phyloP scores from a whole-genome alignment of 2,329 filamentous ascomycete genomes.

The Trichophyton simii region DNA sequence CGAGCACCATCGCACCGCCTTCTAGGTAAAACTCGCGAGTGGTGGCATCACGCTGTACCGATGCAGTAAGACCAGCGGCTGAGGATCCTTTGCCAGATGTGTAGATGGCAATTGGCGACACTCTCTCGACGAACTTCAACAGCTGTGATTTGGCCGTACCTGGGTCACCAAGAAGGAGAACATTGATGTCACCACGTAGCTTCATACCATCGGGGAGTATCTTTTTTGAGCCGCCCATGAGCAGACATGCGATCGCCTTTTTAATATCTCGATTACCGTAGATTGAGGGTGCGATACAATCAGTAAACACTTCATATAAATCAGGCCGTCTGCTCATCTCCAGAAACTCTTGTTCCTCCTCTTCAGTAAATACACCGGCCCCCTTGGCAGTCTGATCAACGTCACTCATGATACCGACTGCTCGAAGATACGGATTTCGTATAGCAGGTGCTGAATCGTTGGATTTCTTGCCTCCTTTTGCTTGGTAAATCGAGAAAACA shows the following conservation, averaged over 20 bases:
- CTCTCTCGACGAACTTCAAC: constrained; percentile 94
- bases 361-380: constrained; percentile 71
- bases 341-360: constrained; percentile 91
- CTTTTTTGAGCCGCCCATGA: constrained; percentile 94
- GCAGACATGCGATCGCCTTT: constrained; percentile 85
- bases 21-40: constrained; percentile 96
- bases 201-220: constrained; percentile 97
- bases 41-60: constrained; percentile 81
- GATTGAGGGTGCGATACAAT: constrained; percentile 92
- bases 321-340: constrained; percentile 84
- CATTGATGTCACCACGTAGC: constrained; percentile 93
- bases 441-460: constrained; percentile 79
- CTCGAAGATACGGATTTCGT: constrained; percentile 83
- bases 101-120: constrained; percentile 92
- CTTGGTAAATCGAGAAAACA: constrained; percentile 95
- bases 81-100: constrained; percentile 97
- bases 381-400: constrained; percentile 82
- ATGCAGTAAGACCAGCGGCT: constrained; percentile 91
- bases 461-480: constrained; percentile 69
- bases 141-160: constrained; percentile 97
- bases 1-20: constrained; percentile 95
- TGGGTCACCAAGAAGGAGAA: constrained; percentile 87
- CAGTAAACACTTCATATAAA: constrained; percentile 79
- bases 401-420: constrained; percentile 84
- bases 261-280: constrained; percentile 96